Percentiles rank a stretch among this genome's conserved stretches.
Conservation (phyloP, 352 stramenopile genomes). For the Albugo laibachii region DNA sequence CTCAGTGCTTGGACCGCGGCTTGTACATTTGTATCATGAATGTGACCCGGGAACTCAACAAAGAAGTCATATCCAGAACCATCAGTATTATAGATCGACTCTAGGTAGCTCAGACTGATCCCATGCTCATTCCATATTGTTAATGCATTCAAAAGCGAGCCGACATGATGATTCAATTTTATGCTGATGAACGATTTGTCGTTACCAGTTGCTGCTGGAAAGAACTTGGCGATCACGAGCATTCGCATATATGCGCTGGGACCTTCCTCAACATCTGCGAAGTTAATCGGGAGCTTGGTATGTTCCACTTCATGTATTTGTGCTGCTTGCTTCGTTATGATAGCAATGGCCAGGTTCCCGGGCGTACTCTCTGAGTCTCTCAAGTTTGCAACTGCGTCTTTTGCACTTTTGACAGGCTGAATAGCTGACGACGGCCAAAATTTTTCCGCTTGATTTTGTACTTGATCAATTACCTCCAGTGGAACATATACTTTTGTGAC, state of each 20-base stretch:
- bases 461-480: slow-evolving; percentile 22
- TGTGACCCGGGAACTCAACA: slow-evolving; percentile 58
- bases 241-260: slow-evolving; percentile 46
- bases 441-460: slow-evolving; percentile 42
- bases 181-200: slow-evolving; percentile 76
- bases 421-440: slow-evolving; percentile 33
- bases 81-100: slow-evolving; percentile 68
- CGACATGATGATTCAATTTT: slow-evolving; percentile 76
- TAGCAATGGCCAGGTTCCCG: slow-evolving; percentile 1
- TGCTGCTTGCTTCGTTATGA: slow-evolving; percentile 7
- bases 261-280: not conserved
- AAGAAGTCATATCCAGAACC: slow-evolving; percentile 62
- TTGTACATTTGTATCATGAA: slow-evolving; percentile 41
- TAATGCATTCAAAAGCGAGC: slow-evolving; percentile 51
- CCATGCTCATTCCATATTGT: slow-evolving; percentile 64
- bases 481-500: slow-evolving; percentile 39
- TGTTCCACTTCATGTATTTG: not conserved
- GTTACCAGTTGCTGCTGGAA: slow-evolving; percentile 33
- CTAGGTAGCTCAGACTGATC: slow-evolving; percentile 69
- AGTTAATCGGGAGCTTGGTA: not conserved
- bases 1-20: slow-evolving; percentile 31
- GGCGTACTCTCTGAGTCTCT: slow-evolving; percentile 44
- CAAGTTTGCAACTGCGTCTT: slow-evolving; percentile 27
- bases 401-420: not conserved
- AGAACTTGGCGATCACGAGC: slow-evolving; percentile 45